Evolutionary conservation across 2,329 filamentous ascomycete genomes (phyloP).

Genomic region (Colletotrichum sublineola): DNA sequence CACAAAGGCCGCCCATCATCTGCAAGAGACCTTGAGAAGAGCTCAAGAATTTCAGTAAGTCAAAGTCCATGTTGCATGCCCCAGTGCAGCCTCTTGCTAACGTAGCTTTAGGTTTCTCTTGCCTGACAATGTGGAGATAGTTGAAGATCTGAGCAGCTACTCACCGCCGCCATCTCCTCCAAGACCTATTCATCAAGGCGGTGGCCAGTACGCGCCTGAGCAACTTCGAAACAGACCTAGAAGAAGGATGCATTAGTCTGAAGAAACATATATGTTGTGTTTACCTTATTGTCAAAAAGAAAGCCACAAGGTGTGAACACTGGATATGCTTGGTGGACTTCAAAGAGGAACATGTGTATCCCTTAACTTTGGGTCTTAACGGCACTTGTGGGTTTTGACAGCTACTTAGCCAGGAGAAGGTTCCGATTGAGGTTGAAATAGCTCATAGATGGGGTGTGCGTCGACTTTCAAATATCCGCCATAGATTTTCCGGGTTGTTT

Average conservation of each 20-base stretch:
- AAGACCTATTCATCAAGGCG: constrained; percentile 39
- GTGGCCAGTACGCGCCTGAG: constrained; percentile 29
- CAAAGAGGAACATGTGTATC: not conserved
- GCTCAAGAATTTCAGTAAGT: constrained; percentile 13
- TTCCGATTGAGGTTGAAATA: not conserved
- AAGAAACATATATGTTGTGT: no score
- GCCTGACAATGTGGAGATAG: not conserved
- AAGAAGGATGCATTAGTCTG: not conserved
- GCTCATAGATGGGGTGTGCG: not conserved
- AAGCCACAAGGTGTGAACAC: not conserved
- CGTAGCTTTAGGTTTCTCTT: not conserved
- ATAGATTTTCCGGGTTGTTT: not conserved
- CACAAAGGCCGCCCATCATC: not conserved
- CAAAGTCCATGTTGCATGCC: not conserved
- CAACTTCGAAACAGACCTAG: constrained; percentile 13
- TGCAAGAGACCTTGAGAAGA: constrained; percentile 1
- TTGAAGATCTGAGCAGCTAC: not conserved
- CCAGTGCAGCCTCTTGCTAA: not conserved
- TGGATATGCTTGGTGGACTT: not conserved
- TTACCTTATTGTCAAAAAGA: not conserved
- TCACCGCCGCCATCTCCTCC: constrained; percentile 34
- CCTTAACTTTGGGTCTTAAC: not conserved
- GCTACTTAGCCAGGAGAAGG: no score
- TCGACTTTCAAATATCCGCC: no score
- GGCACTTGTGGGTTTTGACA: not conserved